Conservation (phyloP, 192 early-diverging fungal species). For the Backusella liffmaniae region DNA sequence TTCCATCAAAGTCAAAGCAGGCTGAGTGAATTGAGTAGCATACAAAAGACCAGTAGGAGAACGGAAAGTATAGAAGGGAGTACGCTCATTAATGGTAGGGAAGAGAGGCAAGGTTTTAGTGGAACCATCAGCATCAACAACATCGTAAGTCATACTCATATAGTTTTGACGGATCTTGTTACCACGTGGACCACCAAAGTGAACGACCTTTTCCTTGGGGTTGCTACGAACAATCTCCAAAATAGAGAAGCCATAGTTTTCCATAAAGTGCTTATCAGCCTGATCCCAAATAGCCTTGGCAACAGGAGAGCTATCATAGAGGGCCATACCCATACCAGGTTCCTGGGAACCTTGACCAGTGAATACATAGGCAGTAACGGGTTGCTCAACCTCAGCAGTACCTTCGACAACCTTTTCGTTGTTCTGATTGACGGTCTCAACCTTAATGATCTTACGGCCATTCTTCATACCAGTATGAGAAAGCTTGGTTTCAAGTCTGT, state of each 20-base stretch:
- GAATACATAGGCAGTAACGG: conserved; percentile 88
- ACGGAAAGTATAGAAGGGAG: conserved; percentile 78
- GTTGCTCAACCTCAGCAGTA: conserved; percentile 92
- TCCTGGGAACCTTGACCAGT: conserved; percentile 98
- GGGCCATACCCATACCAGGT: conserved; percentile 94
- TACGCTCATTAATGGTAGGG: conserved; percentile 75
- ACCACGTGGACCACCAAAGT: conserved; percentile 88
- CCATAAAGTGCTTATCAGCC: conserved; percentile 83
- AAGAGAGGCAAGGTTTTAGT: conserved; percentile 82
- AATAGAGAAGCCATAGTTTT: conserved; percentile 87
- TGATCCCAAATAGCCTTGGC: conserved; percentile 91
- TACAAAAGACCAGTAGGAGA: conserved; percentile 83
- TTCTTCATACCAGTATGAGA: conserved; percentile 94
- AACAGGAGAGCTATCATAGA: conserved; percentile 78
- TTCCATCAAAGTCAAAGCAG: conserved; percentile 87
- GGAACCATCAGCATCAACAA: conserved; percentile 70
- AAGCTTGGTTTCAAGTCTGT: conserved; percentile 87
- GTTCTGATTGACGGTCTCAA: conserved; percentile 85
- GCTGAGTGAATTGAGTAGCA: conserved; percentile 96
- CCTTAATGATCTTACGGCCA: conserved; percentile 92
- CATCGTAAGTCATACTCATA: conserved; percentile 90
- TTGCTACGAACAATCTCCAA: conserved; percentile 88
- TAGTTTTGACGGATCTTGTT: conserved; percentile 80
- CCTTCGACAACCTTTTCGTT: conserved; percentile 82
- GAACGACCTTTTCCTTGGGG: conserved; percentile 77